phyloP scores from a whole-genome alignment of 2,329 filamentous ascomycete species.

The Hypoxylon sp. region DNA sequence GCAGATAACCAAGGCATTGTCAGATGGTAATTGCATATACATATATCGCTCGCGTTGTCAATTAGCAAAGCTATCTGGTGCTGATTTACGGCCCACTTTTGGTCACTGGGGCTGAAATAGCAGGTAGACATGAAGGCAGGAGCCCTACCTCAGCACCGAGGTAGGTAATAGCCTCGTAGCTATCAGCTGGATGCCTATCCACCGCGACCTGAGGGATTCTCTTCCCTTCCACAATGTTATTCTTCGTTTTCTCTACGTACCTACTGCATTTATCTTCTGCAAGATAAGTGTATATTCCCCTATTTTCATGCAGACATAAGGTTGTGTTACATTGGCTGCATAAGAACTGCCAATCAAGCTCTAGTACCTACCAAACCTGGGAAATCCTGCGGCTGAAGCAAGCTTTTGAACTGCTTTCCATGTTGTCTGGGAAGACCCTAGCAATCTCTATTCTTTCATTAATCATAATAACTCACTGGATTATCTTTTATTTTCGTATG shows the following conservation, averaged over 20 bases:
- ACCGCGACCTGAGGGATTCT: constrained; percentile 7
- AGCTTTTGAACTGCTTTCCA: constrained; percentile 16
- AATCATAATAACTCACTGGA: neutral
- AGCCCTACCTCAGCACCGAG: constrained; percentile 27
- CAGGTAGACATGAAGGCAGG: constrained; percentile 2
- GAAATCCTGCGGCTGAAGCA: constrained; percentile 35
- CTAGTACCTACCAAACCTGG: constrained; percentile 28
- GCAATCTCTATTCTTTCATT: constrained; percentile 11
- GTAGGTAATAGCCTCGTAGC: constrained; percentile 9
- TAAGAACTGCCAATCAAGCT: constrained; percentile 34
- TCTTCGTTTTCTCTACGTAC: constrained; percentile 25
- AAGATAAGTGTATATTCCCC: constrained; percentile 9
- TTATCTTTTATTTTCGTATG: constrained; percentile 28
- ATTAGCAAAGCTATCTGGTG: constrained; percentile 1
- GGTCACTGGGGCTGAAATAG: constrained; percentile 38
- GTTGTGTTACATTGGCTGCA: constrained; percentile 32
- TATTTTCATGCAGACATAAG: constrained; percentile 21
- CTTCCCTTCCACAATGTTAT: too few relatives aligned
- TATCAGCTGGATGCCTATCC: constrained; percentile 9
- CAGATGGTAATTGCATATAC: constrained; percentile 2
- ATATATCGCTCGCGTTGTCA: neutral
- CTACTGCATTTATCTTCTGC: constrained; percentile 5
- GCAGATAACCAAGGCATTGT: constrained; percentile 10
- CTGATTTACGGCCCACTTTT: constrained; percentile 23
- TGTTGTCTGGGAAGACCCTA: constrained; percentile 7